Evolutionary conservation across 1,139 yeast species (phyloP).

Genomic region (Blastobotrys proliferans): DNA sequence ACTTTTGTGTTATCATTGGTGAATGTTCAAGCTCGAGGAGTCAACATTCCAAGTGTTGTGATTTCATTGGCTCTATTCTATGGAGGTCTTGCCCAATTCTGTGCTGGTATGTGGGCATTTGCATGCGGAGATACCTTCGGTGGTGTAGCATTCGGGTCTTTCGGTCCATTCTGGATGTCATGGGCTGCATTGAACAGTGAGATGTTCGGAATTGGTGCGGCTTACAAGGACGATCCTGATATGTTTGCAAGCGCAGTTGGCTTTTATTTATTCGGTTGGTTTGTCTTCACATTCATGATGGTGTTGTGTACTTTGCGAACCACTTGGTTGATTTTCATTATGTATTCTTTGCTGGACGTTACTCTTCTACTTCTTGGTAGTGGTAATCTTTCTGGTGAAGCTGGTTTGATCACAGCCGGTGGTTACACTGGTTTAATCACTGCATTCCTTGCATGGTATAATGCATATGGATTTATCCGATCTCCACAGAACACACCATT

Average conservation of each 20-base stretch:
- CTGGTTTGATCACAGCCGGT: constrained; percentile 55
- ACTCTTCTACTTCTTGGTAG: constrained; percentile 67
- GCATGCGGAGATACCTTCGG: constrained; percentile 75
- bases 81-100: constrained; percentile 73
- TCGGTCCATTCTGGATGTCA: constrained; percentile 84
- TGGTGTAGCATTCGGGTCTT: constrained; percentile 76
- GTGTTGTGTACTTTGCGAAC: constrained; percentile 69
- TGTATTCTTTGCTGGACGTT: constrained; percentile 60
- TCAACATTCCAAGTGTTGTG: constrained; percentile 48
- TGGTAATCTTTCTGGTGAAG: constrained; percentile 47
- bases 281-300: constrained; percentile 68
- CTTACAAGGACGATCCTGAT: constrained; percentile 42
- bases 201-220: constrained; percentile 65
- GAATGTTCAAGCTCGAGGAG: constrained; percentile 60
- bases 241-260: constrained; percentile 60
- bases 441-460: constrained; percentile 84
- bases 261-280: constrained; percentile 72
- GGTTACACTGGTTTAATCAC: constrained; percentile 77
- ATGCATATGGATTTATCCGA: constrained; percentile 52
- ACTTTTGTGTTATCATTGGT: constrained; percentile 74
- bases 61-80: constrained; percentile 79
- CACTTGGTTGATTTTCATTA: constrained; percentile 68
- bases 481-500: not conserved
- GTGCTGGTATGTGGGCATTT: constrained; percentile 77
- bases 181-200: constrained; percentile 65